Evolutionary conservation across 2,329 filamentous ascomycete species (phyloP).

Genomic region (Aureobasidium mangrovei): DNA sequence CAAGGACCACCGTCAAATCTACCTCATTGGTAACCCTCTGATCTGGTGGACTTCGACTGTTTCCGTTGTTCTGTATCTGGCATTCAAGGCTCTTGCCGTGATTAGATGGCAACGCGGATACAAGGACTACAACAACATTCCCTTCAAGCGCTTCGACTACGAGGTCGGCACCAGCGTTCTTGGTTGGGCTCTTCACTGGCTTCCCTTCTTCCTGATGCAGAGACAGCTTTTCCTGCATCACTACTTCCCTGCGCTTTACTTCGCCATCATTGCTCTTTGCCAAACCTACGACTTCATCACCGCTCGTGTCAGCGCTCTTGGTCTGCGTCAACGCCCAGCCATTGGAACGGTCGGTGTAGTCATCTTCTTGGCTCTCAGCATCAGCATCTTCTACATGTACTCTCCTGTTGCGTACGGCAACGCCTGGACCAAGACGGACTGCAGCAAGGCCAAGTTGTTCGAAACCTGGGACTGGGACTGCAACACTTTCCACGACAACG

Average conservation of each 20-base stretch:
- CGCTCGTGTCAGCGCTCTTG: constrained; percentile 59
- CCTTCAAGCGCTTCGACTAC: constrained; percentile 96
- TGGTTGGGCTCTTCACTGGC: constrained; percentile 96
- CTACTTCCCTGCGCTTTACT: constrained; percentile 95
- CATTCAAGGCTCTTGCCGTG: constrained; percentile 80
- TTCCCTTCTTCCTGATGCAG: constrained; percentile 97
- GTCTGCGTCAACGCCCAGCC: constrained; percentile 59
- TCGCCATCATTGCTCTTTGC: constrained; percentile 79
- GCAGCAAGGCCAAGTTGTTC: constrained; percentile 79
- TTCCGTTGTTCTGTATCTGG: constrained; percentile 64
- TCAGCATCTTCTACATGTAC: constrained; percentile 73
- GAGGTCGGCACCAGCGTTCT: constrained; percentile 85
- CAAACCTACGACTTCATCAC: constrained; percentile 83
- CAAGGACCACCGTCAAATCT: constrained; percentile 86
- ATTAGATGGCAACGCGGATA: constrained; percentile 92
- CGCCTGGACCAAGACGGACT: constrained; percentile 82
- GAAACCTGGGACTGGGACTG: constrained; percentile 95
- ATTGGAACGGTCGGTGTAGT: constrained; percentile 68
- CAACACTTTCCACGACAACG: constrained; percentile 79
- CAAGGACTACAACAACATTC: constrained; percentile 70
- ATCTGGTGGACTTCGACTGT: constrained; percentile 88
- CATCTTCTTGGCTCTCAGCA: constrained; percentile 63
- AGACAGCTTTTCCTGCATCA: constrained; percentile 97
- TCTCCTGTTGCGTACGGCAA: constrained; percentile 89
- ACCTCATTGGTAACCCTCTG: constrained; percentile 87